Percentiles rank a stretch among this genome's conserved stretches.
Conservation (phyloP, 2,329 filamentous ascomycete species). For the Coniochaeta ligniaria region DNA sequence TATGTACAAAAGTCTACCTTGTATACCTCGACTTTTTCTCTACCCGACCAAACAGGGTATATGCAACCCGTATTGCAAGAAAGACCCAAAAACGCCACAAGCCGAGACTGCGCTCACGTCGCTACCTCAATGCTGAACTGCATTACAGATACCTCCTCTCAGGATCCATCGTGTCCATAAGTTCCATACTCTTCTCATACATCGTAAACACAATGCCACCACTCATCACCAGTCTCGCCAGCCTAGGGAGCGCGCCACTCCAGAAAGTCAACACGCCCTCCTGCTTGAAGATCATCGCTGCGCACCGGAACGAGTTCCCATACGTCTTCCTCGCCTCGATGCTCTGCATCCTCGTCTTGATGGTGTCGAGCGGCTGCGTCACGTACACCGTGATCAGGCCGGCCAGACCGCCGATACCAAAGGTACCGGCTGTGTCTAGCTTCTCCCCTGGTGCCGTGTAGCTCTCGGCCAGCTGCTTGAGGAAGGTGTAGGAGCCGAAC, state of each 20-base stretch:
- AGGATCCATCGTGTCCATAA: conserved; percentile 74
- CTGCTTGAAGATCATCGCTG: conserved; percentile 73
- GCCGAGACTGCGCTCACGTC: neutral
- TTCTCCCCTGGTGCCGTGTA: conserved; percentile 95
- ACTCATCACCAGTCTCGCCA: conserved; percentile 80
- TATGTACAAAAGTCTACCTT: conserved; percentile 3
- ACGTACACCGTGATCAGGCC: conserved; percentile 85
- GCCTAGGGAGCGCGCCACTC: conserved; percentile 82
- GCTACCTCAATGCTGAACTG: neutral
- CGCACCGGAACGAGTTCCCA: conserved; percentile 82
- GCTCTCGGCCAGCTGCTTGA: conserved; percentile 85
- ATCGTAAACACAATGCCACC: conserved; percentile 98
- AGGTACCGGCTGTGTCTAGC: conserved; percentile 79
- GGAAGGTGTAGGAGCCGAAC: conserved; percentile 83
- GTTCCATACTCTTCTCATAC: conserved; percentile 94
- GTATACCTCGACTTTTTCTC: conserved; percentile 5
- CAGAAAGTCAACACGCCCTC: conserved; percentile 89
- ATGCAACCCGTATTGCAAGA: neutral
- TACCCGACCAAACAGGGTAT: conserved; percentile 5
- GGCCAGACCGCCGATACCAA: conserved; percentile 81
- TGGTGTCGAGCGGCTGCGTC: conserved; percentile 73
- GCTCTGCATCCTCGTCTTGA: conserved; percentile 98
- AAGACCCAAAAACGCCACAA: neutral
- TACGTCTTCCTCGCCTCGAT: conserved; percentile 76
- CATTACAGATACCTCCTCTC: conserved; percentile 70